Conservation (phyloP, 192 early-diverging fungal species). For the Backusella macrospora region DNA sequence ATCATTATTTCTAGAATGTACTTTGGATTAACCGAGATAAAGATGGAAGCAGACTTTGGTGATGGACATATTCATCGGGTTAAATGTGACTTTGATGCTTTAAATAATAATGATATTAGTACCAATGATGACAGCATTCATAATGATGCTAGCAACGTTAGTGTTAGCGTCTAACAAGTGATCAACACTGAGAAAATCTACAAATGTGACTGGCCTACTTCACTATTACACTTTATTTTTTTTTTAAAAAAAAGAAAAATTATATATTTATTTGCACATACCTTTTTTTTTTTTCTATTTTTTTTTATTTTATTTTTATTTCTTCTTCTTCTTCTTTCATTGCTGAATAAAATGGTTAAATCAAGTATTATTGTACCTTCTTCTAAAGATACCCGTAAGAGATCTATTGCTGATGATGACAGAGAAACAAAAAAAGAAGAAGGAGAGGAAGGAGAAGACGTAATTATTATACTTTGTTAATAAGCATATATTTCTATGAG, state of each 20-base stretch:
- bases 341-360: conserved; percentile 23
- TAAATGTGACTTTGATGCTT: conserved; percentile 1
- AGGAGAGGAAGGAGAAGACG: neutral
- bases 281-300: neutral
- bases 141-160: neutral
- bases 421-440: neutral
- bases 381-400: neutral
- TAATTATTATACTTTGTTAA: neutral
- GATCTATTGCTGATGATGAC: conserved; percentile 13
- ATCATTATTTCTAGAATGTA: conserved; percentile 41
- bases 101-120: neutral
- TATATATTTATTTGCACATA: neutral
- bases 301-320: neutral
- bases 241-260: neutral
- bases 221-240: neutral
- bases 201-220: neutral
- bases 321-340: neutral
- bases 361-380: conserved; percentile 41
- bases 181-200: neutral
- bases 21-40: conserved; percentile 53
- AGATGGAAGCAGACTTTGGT: conserved; percentile 54
- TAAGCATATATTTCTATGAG: neutral
- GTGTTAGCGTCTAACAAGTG: neutral
- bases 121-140: neutral
- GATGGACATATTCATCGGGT: conserved; percentile 24